Base-by-base conservation (phyloP, 306 rosid genomes). In the Inga oerstediana region DNA sequence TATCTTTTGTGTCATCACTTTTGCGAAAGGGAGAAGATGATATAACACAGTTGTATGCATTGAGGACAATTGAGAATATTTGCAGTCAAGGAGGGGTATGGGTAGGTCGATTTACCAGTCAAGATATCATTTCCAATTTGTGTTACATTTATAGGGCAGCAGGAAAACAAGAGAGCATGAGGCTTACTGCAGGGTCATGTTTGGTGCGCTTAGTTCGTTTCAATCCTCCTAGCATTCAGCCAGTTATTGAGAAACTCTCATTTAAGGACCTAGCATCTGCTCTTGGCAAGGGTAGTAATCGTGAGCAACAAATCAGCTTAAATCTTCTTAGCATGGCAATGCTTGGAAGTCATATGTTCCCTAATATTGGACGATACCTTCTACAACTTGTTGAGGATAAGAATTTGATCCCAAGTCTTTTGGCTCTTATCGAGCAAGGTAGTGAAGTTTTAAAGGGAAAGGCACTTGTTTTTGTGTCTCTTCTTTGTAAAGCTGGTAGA, bases 151-250 rank as follows among this genome's bases (percentile, higher is more conserved):
- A 94, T 79, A 89, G 91, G 84, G 99, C 99, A 22, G 80, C 92
- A 58, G 98, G 97, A 85, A 96, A 96, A 87, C 97, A 88, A 84
- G 99, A 94, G 90, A 96, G 93, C 85, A 87, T 89, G 89, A 92
- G 98, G 86, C 98, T 96, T 84, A 92, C 99, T 34, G 99, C 98
- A 82, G 99, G 98, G 49, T 96, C 99, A 54, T 96, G 98, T 84
- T 89, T 96, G 85, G 99, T 94, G 78, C 99, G 99, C 87, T 87
- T 96, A 32, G 94, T 83, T 83, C 96, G 94, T 82, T 96, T 96
- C 82, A 94, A 84, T 81, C 97, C 97, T 80, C 86, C 96, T 35
- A 90, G 90, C 87, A 86, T 87, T 85, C 97, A 94, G 80, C 84
- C 91, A 35, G 94, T 96, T 76, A 70, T 87, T 59, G 98, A 94